Evolutionary conservation across 176 grass and related monocot species (phyloP).

Genomic region (Oryza brachyantha): DNA sequence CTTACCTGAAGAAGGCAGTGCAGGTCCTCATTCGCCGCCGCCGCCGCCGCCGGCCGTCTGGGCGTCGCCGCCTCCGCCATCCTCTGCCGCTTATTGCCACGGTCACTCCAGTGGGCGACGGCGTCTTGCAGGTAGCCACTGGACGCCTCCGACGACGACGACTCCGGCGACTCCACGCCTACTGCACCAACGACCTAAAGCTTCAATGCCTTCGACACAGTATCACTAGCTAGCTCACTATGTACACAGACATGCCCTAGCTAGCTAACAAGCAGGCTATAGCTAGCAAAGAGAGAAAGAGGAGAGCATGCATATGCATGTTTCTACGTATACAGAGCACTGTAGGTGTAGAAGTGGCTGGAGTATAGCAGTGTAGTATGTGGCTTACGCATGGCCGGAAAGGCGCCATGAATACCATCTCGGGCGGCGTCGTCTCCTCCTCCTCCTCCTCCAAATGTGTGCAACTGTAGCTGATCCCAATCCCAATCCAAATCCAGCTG

Average conservation of each 20-base stretch:
- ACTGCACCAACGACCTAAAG: slow-evolving; percentile 8
- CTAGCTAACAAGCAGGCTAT: neutral
- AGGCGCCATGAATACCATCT: neutral
- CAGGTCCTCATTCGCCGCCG: slow-evolving; percentile 43
- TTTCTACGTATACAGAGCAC: neutral
- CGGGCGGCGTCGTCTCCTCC: slow-evolving; percentile 6
- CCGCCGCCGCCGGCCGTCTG: slow-evolving; percentile 12
- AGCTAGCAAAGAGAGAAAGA: no score
- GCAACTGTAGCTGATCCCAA: slow-evolving; percentile 23
- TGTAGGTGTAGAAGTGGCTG: neutral
- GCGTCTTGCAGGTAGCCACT: slow-evolving; percentile 59
- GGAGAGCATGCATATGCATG: neutral
- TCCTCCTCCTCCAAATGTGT: slow-evolving; percentile 19
- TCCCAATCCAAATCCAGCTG: slow-evolving; percentile 22
- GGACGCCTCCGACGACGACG: slow-evolving; percentile 62
- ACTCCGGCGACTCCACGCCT: slow-evolving; percentile 56
- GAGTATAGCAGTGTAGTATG: neutral
- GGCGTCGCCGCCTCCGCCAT: slow-evolving; percentile 7
- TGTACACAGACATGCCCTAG: neutral
- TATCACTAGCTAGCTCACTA: neutral
- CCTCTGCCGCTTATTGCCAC: slow-evolving; percentile 48
- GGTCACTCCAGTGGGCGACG: slow-evolving; percentile 37
- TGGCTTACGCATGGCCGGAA: slow-evolving; percentile 37
- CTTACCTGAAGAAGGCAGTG: slow-evolving; percentile 60
- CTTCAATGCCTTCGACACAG: neutral